phyloP scores from a whole-genome alignment of 371 early-diverging fungal genomes.

The Circinella umbellata region DNA sequence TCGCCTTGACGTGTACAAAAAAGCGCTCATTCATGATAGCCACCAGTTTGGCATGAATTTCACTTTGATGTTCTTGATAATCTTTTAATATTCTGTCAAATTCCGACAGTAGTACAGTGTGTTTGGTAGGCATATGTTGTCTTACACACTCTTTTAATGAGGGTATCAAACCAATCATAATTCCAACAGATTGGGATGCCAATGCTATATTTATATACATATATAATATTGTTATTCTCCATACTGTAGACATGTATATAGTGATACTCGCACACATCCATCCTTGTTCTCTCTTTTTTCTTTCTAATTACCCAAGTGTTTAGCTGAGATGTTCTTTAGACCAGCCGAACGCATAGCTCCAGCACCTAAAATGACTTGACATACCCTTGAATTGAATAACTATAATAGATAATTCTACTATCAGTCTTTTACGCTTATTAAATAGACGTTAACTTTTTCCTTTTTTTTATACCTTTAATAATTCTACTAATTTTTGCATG shows the following conservation, averaged over 20 bases:
- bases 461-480: slow-evolving; percentile 69
- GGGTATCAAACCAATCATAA: slow-evolving; percentile 86
- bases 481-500: slow-evolving; percentile 82
- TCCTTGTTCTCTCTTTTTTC: background rate
- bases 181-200: slow-evolving; percentile 88
- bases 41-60: slow-evolving; percentile 86
- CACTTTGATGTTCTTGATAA: slow-evolving; percentile 85
- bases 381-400: slow-evolving; percentile 90
- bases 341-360: slow-evolving; percentile 96
- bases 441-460: background rate
- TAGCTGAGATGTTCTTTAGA: slow-evolving; percentile 92
- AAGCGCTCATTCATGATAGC: slow-evolving; percentile 93
- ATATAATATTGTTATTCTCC: background rate
- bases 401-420: slow-evolving; percentile 22
- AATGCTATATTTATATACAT: slow-evolving; percentile 57
- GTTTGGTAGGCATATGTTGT: slow-evolving; percentile 71
- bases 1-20: slow-evolving; percentile 69
- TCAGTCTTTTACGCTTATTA: no score
- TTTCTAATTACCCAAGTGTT: slow-evolving; percentile 74
- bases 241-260: no score
- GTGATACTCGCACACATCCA: background rate
- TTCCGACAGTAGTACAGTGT: slow-evolving; percentile 77
- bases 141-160: slow-evolving; percentile 75
- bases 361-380: slow-evolving; percentile 95
- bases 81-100: slow-evolving; percentile 86